phyloP scores from a whole-genome alignment of 2,329 filamentous ascomycete genomes.

The Neopestalotiopsis rosae region DNA sequence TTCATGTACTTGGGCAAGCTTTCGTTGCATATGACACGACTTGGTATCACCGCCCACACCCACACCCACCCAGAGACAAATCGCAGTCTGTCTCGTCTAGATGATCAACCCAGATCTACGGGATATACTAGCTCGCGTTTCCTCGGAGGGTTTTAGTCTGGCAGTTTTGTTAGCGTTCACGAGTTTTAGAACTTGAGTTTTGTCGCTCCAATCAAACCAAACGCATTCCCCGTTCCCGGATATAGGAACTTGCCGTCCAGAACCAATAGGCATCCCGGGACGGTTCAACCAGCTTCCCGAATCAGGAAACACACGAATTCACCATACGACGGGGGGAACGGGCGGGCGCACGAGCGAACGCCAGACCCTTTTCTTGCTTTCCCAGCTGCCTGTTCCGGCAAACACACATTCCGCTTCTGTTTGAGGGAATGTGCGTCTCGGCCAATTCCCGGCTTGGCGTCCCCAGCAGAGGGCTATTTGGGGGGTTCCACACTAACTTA shows the following conservation, averaged over 20 bases:
- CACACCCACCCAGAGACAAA: background rate
- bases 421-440: background rate
- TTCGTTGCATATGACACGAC: too few relatives aligned
- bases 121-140: background rate
- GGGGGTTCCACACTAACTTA: background rate
- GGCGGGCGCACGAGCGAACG: background rate
- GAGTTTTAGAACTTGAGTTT: too few relatives aligned
- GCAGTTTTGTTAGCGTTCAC: background rate
- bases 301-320: background rate
- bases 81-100: background rate
- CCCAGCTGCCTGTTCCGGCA: background rate
- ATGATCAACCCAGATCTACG: background rate
- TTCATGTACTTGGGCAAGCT: too few relatives aligned
- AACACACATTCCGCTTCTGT: slow-evolving; percentile 1
- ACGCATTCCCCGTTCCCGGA: background rate
- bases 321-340: background rate
- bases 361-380: background rate
- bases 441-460: slow-evolving; percentile 1
- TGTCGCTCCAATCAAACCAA: too few relatives aligned
- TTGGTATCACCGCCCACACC: too few relatives aligned
- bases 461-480: background rate
- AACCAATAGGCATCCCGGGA: background rate
- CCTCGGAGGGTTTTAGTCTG: background rate
- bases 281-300: background rate
- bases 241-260: background rate